phyloP scores from a whole-genome alignment of 495 filamentous ascomycete species.

The Neurospora sp. region DNA sequence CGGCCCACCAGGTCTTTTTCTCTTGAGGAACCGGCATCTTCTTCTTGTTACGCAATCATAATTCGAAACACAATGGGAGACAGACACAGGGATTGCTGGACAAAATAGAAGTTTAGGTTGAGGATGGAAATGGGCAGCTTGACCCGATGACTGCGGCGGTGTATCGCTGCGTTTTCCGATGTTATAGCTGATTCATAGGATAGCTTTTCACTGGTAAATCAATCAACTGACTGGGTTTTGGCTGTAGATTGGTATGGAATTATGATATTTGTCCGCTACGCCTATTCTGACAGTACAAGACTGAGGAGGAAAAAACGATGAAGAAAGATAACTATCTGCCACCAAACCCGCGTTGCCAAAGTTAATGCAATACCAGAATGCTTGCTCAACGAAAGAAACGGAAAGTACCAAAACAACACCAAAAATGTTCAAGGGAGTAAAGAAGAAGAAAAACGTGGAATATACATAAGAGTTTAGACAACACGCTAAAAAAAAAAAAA shows the following conservation, averaged over 20 bases:
- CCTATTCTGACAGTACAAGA: neutral
- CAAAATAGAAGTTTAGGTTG: neutral
- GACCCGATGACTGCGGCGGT: neutral
- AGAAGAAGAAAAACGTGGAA: neutral
- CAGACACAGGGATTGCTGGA: neutral
- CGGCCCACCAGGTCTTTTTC: neutral
- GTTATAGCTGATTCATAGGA: neutral
- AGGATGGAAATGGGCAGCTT: neutral
- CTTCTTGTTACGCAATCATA: neutral
- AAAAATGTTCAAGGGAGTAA: slow-evolving; percentile 1
- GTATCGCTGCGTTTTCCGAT: neutral
- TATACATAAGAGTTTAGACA: neutral
- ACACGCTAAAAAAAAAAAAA: neutral
- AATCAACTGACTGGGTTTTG: neutral
- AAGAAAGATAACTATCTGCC: neutral
- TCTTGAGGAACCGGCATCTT: neutral
- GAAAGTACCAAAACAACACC: slow-evolving; percentile 3
- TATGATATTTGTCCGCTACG: neutral
- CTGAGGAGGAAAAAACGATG: slow-evolving; percentile 1
- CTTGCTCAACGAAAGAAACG: neutral
- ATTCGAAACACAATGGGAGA: neutral
- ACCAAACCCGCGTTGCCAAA: slow-evolving; percentile 12
- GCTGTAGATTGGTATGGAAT: neutral
- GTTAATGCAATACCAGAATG: slow-evolving; percentile 10
- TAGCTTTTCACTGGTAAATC: neutral